Conservation (phyloP, 176 grass and related monocot species). For the Oryza punctata region DNA sequence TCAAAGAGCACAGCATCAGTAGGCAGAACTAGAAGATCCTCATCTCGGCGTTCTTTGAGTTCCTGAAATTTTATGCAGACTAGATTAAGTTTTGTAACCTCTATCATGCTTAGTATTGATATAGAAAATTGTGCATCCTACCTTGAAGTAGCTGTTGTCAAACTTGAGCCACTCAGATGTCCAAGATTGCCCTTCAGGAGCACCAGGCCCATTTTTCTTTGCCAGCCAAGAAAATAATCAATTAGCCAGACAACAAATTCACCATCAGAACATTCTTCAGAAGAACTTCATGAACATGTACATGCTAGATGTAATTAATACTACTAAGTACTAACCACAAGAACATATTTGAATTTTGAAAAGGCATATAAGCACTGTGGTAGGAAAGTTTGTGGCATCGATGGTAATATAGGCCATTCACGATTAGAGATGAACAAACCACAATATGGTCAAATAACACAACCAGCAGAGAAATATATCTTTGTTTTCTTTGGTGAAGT, state of each 20-base stretch:
- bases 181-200: constrained; percentile 93
- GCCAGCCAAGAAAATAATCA: constrained; percentile 11
- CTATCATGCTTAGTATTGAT: constrained; percentile 16
- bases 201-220: constrained; percentile 93
- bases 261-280: background rate
- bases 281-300: background rate
- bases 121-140: constrained; percentile 29
- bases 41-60: constrained; percentile 71
- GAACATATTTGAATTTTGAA: background rate
- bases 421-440: background rate
- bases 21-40: constrained; percentile 82
- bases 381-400: background rate
- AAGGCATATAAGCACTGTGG: background rate
- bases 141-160: constrained; percentile 95
- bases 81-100: background rate
- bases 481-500: constrained; percentile 1
- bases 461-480: background rate
- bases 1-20: constrained; percentile 91
- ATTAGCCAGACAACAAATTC: background rate
- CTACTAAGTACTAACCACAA: background rate
- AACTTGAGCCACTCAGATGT: constrained; percentile 94
- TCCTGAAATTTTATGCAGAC: constrained; percentile 41
- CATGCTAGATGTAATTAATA: constrained; percentile 2
- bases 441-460: background rate
- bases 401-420: background rate